These are phyloP conservation scores for Arbutus unedo DNA, from an alignment of 148 eudicot species.

Conservation along the genomic window DNA sequence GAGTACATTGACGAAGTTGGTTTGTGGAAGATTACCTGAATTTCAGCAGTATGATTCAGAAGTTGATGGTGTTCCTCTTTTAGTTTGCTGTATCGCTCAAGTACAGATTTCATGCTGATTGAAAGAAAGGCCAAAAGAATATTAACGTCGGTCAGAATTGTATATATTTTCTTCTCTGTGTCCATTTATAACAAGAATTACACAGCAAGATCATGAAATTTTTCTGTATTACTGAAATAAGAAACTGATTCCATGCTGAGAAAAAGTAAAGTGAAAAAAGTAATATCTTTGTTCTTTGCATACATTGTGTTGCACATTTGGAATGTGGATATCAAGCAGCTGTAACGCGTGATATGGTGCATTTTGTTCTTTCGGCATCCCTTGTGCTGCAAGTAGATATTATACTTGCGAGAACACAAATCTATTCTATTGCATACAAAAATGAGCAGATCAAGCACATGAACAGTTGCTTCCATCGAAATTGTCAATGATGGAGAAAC, in stretches of 20 bases:
- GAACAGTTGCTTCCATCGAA: no score
- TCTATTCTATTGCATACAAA: no score
- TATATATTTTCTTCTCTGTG: neutral
- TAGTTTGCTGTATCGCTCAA: slow-evolving; percentile 51
- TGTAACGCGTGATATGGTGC: neutral
- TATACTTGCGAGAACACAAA: no score
- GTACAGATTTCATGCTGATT: slow-evolving; percentile 54
- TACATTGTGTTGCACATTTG: neutral
- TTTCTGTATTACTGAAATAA: neutral
- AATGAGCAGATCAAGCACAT: no score
- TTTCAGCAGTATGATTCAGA: slow-evolving; percentile 40
- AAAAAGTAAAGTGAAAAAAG: neutral
- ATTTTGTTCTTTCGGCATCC: neutral
- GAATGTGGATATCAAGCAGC: neutral
- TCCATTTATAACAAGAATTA: neutral
- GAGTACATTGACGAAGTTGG: neutral
- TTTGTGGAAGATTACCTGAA: slow-evolving; percentile 33
- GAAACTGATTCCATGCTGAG: slow-evolving; percentile 4
- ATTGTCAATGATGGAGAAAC: no score
- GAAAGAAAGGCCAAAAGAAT: slow-evolving; percentile 5
- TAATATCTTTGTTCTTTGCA: neutral
- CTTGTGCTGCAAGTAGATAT: no score
- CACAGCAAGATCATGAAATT: neutral
- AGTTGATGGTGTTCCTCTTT: slow-evolving; percentile 46
- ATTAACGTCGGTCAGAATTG: neutral